Base-by-base conservation (phyloP, 2,329 filamentous ascomycete species). In the Beauveria caledonica region DNA sequence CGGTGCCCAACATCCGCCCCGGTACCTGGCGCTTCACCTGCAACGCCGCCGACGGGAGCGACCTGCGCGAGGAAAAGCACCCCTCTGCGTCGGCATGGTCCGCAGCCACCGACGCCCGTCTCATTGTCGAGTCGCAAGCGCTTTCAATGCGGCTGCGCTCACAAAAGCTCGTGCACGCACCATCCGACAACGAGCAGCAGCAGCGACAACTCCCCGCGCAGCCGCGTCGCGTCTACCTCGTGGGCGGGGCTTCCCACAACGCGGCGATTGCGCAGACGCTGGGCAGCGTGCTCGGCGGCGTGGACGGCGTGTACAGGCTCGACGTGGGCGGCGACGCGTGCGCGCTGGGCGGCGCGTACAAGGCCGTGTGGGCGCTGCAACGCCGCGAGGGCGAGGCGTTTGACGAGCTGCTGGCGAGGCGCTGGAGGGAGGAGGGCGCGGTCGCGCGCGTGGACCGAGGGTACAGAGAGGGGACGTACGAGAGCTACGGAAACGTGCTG, bases 301-400 rank as follows among this genome's bases (percentile, higher is more conserved):
- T 81, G 2, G 94, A 97, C 64, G 94, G 94, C 25, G 90, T 97
- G 27, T 99, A 91, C 76, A 89, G 88, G 74, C 84, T 99, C 15
- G 92, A 97, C 70, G 91, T 97, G 5, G 93, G 94, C 27, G 92
- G 92, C 27, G 97, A 96, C 75, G 93, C 94, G 3, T 99, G 94
- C 75, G 94, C 93, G 11, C 76, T 97, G 15, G 94, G 94, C 15
- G 91, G 91, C 7, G 93, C 93, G 27, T 97, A 97, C 76, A 97
- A 97, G 77, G 93, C 94, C 15, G 86, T 96, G 0, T 99, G 94
- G 94, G 92, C 89, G 1, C 79, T 91, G 60, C 91, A 94, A 78
- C 78, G 89, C 52, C 73, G 74, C 25, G 72, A 76, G 2, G 80
- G 78, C 19, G 86, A 96, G 81, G 90, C 82, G 4, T 97, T 97